Percentiles rank a stretch among this genome's conserved stretches.
Conservation (phyloP, 805 yeast species). For the Gaillardinia entomophila region DNA sequence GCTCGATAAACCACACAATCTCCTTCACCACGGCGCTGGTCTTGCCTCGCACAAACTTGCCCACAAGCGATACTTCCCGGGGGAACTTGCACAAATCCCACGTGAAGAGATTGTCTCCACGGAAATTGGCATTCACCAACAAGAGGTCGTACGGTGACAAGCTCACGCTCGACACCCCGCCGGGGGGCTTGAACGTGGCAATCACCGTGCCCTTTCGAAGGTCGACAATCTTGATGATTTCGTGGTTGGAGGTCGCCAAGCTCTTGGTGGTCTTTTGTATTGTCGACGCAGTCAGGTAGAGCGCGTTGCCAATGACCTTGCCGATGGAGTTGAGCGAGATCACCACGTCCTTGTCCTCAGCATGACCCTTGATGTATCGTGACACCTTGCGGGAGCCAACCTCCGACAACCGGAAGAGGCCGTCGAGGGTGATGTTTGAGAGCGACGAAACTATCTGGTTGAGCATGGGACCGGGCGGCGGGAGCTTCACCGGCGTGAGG, state of each 20-base stretch:
- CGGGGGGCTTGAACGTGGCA: constrained; percentile 50
- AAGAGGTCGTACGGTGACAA: constrained; percentile 58
- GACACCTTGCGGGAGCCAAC: constrained; percentile 41
- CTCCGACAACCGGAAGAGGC: constrained; percentile 43
- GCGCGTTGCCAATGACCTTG: constrained; percentile 24
- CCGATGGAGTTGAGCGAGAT: constrained; percentile 24
- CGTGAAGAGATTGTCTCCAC: constrained; percentile 59
- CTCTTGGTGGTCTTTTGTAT: constrained; percentile 15
- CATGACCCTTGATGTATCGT: constrained; percentile 22
- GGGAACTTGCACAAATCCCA: constrained; percentile 59
- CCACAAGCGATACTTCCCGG: constrained; percentile 46
- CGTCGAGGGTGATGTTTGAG: constrained; percentile 50
- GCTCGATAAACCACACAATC: constrained; percentile 48
- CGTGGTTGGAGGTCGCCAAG: constrained; percentile 25
- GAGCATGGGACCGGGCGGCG: constrained; percentile 42
- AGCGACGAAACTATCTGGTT: constrained; percentile 43
- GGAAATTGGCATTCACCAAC: constrained; percentile 44
- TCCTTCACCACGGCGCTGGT: constrained; percentile 50
- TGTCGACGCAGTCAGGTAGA: constrained; percentile 28
- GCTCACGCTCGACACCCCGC: constrained; percentile 55
- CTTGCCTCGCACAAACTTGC: constrained; percentile 57
- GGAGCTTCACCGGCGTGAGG: constrained; percentile 41
- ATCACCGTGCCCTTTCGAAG: constrained; percentile 33
- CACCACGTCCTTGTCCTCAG: constrained; percentile 11
- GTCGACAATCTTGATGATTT: constrained; percentile 43